These are phyloP conservation scores for Nannochloropsis oceanica DNA, from an alignment of 108 stramenopile genomes.

Conservation along the genomic window DNA sequence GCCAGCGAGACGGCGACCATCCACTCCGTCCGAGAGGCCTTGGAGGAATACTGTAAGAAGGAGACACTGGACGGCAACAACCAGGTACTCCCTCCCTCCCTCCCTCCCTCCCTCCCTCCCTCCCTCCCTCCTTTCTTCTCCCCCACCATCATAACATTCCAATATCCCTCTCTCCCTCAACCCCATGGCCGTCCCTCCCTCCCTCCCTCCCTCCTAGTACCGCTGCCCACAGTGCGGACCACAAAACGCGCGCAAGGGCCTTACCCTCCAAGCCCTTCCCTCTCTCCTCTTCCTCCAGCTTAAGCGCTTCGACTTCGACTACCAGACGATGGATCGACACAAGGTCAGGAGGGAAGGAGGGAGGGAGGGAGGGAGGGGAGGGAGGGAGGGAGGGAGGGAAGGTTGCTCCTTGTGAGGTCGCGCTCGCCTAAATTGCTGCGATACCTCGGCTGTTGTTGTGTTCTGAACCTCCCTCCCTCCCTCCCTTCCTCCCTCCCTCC, in stretches of 20 bases:
- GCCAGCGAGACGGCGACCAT: neutral
- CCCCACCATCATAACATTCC: neutral
- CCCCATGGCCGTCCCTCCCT: neutral
- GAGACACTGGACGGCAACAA: constrained; percentile 44
- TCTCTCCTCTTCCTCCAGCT: constrained; percentile 39
- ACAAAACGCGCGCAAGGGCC: constrained; percentile 40
- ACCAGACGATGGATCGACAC: neutral
- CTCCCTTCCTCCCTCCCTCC: no score
- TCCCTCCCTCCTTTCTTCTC: neutral
- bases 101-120: neutral
- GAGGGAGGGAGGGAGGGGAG: no score
- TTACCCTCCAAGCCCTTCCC: constrained; percentile 31
- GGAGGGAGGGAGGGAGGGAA: no score
- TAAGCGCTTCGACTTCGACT: constrained; percentile 45
- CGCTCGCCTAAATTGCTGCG: no score
- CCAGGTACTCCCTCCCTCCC: constrained; percentile 19
- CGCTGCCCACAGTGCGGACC: neutral
- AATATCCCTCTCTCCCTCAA: neutral
- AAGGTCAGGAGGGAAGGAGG: no score
- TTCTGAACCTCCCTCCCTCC: no score
- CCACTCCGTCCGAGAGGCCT: constrained; percentile 22
- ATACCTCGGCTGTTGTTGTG: no score
- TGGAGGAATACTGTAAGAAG: constrained; percentile 35
- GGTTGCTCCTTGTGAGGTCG: no score
- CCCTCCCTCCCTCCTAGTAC: neutral